Evolutionary conservation across 1,284 basidiomycete genomes (phyloP), one percentile per base, ranked within the genome.

Genomic region (Xerocomus amazonicus): DNA sequence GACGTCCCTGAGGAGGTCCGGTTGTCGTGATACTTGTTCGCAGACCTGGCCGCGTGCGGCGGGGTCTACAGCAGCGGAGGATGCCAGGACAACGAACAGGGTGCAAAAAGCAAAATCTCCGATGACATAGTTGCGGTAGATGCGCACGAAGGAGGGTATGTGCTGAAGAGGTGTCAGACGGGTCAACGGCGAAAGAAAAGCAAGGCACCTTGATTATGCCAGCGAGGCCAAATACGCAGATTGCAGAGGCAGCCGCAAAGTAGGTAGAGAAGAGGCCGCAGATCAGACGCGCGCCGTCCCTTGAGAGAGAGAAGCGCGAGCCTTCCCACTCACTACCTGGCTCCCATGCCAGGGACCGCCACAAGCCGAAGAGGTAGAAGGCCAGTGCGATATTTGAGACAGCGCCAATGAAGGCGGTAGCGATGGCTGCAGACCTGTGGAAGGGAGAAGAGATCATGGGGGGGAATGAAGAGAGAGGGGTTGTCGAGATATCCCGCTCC

Each of bases 281-380:
- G 23, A 87, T 69, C 55, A 87, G 68, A 55, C 81, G 78, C 45
- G 85, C 70, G 40, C 78, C 77, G 56, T 87, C 80, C 50, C 79
- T 70, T 43, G 74, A 73, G 75, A 83, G 80, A 17, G 73, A 73
- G 65, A 82, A 79, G 19, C 73, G 67, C 3, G 78, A 74, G 17
- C 76, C 74, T 65, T 88, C 85, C 84, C 84, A 88, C 59, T 89
- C 86, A 57, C 75, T 80, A 58, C 83, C 82, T 23, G 77, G 73
- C 54, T 87, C 84, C 78, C 81, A 83, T 57, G 75, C 78, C 60
- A 84, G 72, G n/a, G 80, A 78, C 47, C 74, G 73, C 76, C 77
- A 87, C 26, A 77, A 63, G 45, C 77, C 67, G 34, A 81, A 70
- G 50, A 86, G 72, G 53, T 83, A 79, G 26, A 74, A 57, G 17